Evolutionary conservation across 129 eudicot genomes (phyloP).

Genomic region (Apium graveolens): DNA sequence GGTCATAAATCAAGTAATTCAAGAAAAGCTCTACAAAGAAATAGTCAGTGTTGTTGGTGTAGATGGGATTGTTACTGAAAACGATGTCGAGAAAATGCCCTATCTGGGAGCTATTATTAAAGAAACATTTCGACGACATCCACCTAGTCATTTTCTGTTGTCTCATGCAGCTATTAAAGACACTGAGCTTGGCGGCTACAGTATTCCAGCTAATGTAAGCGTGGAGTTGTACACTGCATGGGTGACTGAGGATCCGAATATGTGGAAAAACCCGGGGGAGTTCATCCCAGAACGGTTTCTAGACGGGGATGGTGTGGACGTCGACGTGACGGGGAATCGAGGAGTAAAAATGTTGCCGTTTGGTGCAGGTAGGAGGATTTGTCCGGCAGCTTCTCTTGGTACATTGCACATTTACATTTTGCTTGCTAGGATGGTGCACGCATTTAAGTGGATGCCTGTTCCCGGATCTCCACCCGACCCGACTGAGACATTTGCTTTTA

Average conservation of each 20-base stretch:
- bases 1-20: constrained; percentile 70
- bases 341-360: constrained; percentile 84
- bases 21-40: constrained; percentile 65
- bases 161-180: constrained; percentile 71
- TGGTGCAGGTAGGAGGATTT: constrained; percentile 85
- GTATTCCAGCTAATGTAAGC: constrained; percentile 60
- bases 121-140: constrained; percentile 83
- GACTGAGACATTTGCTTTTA: constrained; percentile 89
- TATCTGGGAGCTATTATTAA: constrained; percentile 68
- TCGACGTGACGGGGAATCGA: constrained; percentile 72
- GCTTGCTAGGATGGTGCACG: constrained; percentile 89
- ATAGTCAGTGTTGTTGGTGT: constrained; percentile 53
- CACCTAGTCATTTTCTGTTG: constrained; percentile 83
- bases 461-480: constrained; percentile 86
- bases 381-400: constrained; percentile 91
- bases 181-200: constrained; percentile 72
- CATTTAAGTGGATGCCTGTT: constrained; percentile 70
- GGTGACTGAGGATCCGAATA: constrained; percentile 72
- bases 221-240: constrained; percentile 95
- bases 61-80: constrained; percentile 48
- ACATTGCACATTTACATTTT: constrained; percentile 59
- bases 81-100: constrained; percentile 72
- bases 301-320: constrained; percentile 75
- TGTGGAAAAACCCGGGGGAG: constrained; percentile 63
- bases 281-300: constrained; percentile 82